These are phyloP conservation scores for Corymbia maculata DNA, from an alignment of 345 rosid genomes.

Conservation along the genomic window DNA sequence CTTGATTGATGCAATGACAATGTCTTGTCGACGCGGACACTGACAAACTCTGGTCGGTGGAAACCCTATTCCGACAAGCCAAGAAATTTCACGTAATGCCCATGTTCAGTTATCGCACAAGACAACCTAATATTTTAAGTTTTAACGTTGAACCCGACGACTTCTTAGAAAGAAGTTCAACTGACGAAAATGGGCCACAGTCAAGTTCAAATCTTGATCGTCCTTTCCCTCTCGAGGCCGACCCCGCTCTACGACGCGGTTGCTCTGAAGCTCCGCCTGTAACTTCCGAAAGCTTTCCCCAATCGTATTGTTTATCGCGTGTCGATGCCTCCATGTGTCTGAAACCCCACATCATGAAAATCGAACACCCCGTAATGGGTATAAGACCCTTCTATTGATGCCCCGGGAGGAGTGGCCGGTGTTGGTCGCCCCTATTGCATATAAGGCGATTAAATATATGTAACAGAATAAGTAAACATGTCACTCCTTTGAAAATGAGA, in stretches of 20 bases:
- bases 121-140: not conserved
- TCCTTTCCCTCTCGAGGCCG: not conserved
- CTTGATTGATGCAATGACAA: not conserved
- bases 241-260: not conserved
- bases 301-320: not conserved
- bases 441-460: not conserved
- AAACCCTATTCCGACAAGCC: not conserved
- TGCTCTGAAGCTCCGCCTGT: not conserved
- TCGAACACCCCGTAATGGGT: not conserved
- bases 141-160: not conserved
- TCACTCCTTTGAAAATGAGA: not conserved
- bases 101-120: not conserved
- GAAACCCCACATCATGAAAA: not conserved
- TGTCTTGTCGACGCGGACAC: not conserved
- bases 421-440: not conserved
- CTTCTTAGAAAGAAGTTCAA: not conserved
- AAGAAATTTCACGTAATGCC: not conserved
- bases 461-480: not conserved
- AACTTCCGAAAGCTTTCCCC: not conserved
- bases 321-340: not conserved
- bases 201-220: not conserved
- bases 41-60: not conserved
- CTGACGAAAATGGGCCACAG: not conserved
- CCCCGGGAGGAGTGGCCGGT: not conserved
- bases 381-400: not conserved